A percentile compares a stretch with the other conserved stretches of the same genome.
Conservation (phyloP, 192 early-diverging fungal genomes). For the Coemansia sp. region DNA sequence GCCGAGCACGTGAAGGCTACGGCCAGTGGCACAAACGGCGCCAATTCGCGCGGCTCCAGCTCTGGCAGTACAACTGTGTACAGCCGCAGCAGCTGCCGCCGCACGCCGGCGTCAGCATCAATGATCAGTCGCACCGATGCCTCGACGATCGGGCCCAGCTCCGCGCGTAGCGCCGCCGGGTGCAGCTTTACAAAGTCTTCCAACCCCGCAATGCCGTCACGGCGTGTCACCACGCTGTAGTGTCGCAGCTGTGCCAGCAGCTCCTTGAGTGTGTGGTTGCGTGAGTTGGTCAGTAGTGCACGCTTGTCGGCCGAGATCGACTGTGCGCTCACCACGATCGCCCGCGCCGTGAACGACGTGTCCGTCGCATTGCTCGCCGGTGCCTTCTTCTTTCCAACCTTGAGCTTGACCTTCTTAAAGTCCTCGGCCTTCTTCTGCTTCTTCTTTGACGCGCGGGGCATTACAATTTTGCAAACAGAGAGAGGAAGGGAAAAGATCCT, state of each 20-base stretch:
- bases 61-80: slow-evolving; percentile 37
- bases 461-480: slow-evolving; percentile 8
- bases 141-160: slow-evolving; percentile 51
- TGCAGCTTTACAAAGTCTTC: slow-evolving; percentile 45
- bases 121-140: slow-evolving; percentile 42
- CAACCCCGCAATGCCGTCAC: slow-evolving; percentile 52
- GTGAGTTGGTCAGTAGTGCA: slow-evolving; percentile 62
- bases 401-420: slow-evolving; percentile 87
- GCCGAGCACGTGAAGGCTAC: slow-evolving; percentile 79
- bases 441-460: slow-evolving; percentile 63
- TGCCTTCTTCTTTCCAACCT: slow-evolving; percentile 84
- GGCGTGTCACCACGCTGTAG: slow-evolving; percentile 60
- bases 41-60: slow-evolving; percentile 55
- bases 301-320: slow-evolving; percentile 75
- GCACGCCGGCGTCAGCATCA: slow-evolving; percentile 47
- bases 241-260: slow-evolving; percentile 72
- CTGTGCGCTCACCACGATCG: slow-evolving; percentile 76
- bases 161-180: slow-evolving; percentile 20
- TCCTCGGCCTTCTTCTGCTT: slow-evolving; percentile 73
- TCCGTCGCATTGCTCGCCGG: slow-evolving; percentile 72
- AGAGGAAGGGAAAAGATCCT: background rate
- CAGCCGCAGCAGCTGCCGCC: slow-evolving; percentile 50
- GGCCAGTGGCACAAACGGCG: slow-evolving; percentile 74
- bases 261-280: slow-evolving; percentile 74
- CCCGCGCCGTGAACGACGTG: slow-evolving; percentile 75